Evolutionary conservation across 345 rosid genomes (phyloP).

Genomic region (Salix koriyanagi): DNA sequence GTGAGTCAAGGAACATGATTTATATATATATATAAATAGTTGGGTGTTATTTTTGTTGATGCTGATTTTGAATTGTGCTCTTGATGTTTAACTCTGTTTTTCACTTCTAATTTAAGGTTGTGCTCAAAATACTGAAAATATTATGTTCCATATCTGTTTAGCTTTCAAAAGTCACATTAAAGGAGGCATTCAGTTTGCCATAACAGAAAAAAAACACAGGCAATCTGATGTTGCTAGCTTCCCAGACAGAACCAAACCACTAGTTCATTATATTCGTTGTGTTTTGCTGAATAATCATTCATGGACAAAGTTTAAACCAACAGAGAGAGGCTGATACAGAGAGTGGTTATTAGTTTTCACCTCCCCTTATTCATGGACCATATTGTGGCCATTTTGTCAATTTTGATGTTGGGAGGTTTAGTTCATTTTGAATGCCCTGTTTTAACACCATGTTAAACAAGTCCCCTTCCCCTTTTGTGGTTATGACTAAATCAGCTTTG

Average conservation of each 20-base stretch:
- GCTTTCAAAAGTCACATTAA: not conserved
- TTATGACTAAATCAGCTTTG: no score
- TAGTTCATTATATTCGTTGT: not conserved
- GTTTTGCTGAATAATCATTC: not conserved
- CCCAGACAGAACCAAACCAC: not conserved
- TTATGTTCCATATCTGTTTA: no score
- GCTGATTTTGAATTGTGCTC: not conserved
- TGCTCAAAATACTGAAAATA: not conserved
- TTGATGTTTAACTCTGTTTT: not conserved
- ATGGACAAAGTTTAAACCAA: not conserved
- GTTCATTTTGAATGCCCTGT: no score
- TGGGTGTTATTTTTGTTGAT: not conserved
- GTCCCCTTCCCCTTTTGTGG: no score
- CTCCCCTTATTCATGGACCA: not conserved
- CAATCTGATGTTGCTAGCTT: not conserved
- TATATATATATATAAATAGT: not conserved
- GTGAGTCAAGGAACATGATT: constrained; percentile 43
- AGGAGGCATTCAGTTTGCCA: no score
- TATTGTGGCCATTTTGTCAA: not conserved
- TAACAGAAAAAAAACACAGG: no score
- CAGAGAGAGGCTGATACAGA: not conserved
- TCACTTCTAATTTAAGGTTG: not conserved
- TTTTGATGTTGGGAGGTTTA: no score
- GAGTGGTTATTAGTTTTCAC: not conserved
- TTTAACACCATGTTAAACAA: no score